These are phyloP conservation scores for Monosporascus sp. DNA, from an alignment of 2,329 filamentous ascomycete species.

Conservation along the genomic window DNA sequence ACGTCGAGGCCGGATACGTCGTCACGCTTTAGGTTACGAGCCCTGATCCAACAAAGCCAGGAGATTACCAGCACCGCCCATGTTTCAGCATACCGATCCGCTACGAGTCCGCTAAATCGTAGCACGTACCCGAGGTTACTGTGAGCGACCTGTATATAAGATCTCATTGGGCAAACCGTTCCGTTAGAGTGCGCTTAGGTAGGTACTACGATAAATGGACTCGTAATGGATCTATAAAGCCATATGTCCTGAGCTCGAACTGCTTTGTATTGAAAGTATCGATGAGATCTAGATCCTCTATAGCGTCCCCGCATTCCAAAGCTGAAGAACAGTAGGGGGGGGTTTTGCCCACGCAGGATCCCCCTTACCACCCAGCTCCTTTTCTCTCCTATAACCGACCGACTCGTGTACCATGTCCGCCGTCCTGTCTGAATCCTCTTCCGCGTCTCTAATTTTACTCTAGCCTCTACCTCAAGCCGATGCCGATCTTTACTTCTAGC, in stretches of 20 bases:
- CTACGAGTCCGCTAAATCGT: too few relatives aligned
- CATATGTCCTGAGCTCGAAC: background rate
- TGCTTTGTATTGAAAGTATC: background rate
- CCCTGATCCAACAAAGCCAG: background rate
- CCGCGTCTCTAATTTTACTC: conserved; percentile 3
- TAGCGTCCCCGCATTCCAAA: background rate
- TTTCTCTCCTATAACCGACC: conserved; percentile 3
- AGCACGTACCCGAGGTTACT: too few relatives aligned
- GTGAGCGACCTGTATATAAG: too few relatives aligned
- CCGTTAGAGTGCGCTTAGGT: too few relatives aligned
- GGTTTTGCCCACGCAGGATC: background rate
- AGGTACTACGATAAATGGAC: too few relatives aligned
- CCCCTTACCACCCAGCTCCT: background rate
- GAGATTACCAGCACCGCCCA: background rate
- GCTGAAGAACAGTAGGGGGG: background rate
- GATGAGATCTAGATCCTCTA: background rate
- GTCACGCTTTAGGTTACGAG: too few relatives aligned
- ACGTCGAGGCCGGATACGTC: background rate
- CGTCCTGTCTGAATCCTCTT: too few relatives aligned
- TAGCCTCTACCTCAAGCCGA: background rate
- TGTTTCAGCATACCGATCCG: too few relatives aligned
- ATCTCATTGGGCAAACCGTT: too few relatives aligned
- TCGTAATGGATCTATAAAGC: too few relatives aligned
- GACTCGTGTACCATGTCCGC: background rate
- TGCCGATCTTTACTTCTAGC: background rate